Evolutionary conservation across 179 eudicot genomes (phyloP).

Genomic region (Kewa caespitosa): DNA sequence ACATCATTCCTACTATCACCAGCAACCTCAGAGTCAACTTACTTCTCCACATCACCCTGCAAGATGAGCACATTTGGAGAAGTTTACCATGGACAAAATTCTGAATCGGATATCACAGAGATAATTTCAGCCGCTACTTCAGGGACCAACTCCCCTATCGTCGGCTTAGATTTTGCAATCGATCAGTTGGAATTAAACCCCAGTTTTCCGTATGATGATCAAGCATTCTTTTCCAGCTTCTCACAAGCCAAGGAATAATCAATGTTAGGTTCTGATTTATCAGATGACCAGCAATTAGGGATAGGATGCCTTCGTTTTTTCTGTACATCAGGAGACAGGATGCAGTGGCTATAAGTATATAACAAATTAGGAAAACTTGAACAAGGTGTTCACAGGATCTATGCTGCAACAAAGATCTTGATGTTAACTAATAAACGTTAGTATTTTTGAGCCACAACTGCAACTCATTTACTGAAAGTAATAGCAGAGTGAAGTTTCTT

Average conservation of each 20-base stretch:
- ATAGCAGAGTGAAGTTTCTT: background rate
- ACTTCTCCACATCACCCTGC: slow-evolving; percentile 50
- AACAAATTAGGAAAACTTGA: slow-evolving; percentile 12
- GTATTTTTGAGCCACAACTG: background rate
- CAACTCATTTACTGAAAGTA: background rate
- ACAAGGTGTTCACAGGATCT: background rate
- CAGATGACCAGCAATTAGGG: slow-evolving; percentile 21
- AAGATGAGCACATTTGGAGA: slow-evolving; percentile 40
- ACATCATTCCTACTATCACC: slow-evolving; percentile 48
- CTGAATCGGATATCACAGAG: slow-evolving; percentile 46
- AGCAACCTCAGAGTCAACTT: slow-evolving; percentile 58
- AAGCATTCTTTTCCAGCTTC: slow-evolving; percentile 34
- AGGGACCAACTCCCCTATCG: slow-evolving; percentile 61
- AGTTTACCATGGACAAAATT: slow-evolving; percentile 36
- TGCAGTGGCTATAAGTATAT: too few species aligned
- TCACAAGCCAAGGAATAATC: slow-evolving; percentile 21
- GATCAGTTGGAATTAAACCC: slow-evolving; percentile 43
- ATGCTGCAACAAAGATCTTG: slow-evolving; percentile 20
- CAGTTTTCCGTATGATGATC: slow-evolving; percentile 46
- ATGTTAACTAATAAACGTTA: slow-evolving; percentile 17
- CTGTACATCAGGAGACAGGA: too few species aligned
- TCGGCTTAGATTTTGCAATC: slow-evolving; percentile 50
- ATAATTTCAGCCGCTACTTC: slow-evolving; percentile 64
- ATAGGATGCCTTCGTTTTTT: too few species aligned
- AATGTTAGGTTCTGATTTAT: slow-evolving; percentile 13